These are phyloP conservation scores for Colletotrichum aenigma DNA, from an alignment of 2,329 filamentous ascomycete species.

Conservation along the genomic window DNA sequence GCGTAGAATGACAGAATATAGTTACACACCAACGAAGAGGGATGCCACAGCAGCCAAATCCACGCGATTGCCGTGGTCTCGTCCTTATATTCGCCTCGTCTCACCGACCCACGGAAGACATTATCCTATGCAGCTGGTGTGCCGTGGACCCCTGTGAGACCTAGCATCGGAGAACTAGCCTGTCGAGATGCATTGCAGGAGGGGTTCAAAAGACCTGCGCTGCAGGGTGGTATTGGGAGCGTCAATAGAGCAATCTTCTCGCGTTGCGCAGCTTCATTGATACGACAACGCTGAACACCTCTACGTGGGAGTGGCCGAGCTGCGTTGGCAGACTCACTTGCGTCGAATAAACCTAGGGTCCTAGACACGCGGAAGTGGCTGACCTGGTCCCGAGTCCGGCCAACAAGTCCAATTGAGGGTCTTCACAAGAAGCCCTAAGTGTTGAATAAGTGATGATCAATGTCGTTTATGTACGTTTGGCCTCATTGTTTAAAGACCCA, in stretches of 20 bases:
- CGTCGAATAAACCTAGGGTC: not conserved
- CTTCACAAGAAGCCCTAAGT: not conserved
- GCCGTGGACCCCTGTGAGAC: not conserved
- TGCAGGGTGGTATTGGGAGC: not conserved
- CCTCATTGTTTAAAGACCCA: not conserved
- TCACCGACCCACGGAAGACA: not conserved
- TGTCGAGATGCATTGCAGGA: not conserved
- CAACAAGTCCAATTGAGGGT: not conserved
- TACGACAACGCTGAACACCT: not conserved
- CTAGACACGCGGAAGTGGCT: not conserved
- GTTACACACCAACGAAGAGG: not conserved
- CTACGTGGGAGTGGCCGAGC: not conserved
- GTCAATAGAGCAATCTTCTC: not conserved
- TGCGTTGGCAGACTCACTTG: not conserved
- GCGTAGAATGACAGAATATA: not conserved
- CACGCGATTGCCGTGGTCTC: not conserved
- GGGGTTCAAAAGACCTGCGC: not conserved
- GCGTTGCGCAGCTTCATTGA: not conserved
- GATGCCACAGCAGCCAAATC: not conserved
- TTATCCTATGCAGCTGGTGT: not conserved
- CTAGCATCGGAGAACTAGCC: not conserved
- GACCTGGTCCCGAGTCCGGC: not conserved
- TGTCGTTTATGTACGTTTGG: not conserved
- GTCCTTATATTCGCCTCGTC: not conserved
- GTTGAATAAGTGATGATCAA: not conserved